Percentiles rank a stretch among this genome's conserved stretches.
phyloP scores from a whole-genome alignment of 2,329 filamentous ascomycete species.

The Capronia americana region DNA sequence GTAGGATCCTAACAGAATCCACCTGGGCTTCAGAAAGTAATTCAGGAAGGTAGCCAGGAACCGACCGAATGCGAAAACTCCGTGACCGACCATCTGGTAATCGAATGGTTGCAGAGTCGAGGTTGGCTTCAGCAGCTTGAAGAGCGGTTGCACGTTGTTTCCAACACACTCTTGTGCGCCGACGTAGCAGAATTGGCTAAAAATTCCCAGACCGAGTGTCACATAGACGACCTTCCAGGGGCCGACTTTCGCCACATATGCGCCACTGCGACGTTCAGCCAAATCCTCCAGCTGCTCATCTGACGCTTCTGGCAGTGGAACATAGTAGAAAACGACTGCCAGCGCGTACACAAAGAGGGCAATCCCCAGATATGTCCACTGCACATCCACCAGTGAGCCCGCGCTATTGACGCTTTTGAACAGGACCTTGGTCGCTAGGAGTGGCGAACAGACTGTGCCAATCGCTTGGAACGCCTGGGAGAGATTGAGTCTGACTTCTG shows the following conservation, averaged over 20 bases:
- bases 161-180: constrained; percentile 65
- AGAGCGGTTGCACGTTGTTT: constrained; percentile 55
- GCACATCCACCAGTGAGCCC: constrained; percentile 63
- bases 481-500: constrained; percentile 65
- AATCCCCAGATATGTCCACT: constrained; percentile 70
- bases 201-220: constrained; percentile 61
- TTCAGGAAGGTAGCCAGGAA: constrained; percentile 62
- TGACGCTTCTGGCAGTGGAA: constrained; percentile 67
- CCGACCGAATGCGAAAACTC: constrained; percentile 63
- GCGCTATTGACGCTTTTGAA: constrained; percentile 59
- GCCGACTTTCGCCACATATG: constrained; percentile 54
- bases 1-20: constrained; percentile 62
- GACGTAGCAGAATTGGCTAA: constrained; percentile 66
- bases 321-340: constrained; percentile 66
- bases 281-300: constrained; percentile 65
- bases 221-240: constrained; percentile 61
- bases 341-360: constrained; percentile 65
- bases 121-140: constrained; percentile 46
- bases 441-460: constrained; percentile 64
- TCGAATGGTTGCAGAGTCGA: constrained; percentile 47
- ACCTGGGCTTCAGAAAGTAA: constrained; percentile 63
- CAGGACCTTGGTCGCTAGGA: constrained; percentile 65
- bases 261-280: constrained; percentile 58
- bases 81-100: constrained; percentile 62
- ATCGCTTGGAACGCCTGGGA: constrained; percentile 68